Evolutionary conservation across 2,329 filamentous ascomycete species (phyloP), one percentile per base, ranked within the genome.

Genomic region (Conoideocrella luteorostrata): DNA sequence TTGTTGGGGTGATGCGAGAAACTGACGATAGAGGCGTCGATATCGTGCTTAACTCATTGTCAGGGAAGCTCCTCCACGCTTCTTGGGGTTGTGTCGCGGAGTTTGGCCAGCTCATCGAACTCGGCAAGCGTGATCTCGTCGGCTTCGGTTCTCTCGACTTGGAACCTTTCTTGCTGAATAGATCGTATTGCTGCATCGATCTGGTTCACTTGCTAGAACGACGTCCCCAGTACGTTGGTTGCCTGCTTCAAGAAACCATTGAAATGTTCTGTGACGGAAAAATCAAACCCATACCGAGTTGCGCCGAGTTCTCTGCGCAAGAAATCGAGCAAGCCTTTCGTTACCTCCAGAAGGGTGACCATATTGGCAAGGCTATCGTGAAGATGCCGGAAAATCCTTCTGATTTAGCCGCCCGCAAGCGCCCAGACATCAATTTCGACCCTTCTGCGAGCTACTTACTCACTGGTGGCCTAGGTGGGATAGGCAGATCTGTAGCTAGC

Each of bases 11-110:
- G 1, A 49, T 54, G 41, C 32, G 35, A 1, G 49, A 50, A 0
- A 68, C 65, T 1, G 41, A 47, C 2, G 52, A 54, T 18, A 46
- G 47, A 2, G 66, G 66, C 9, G 64, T 68, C 12, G 63, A 68
- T 39, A 52, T 65, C 1, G 55, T 67, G 0, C 46, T 67, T 7
- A 65, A 66, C 46, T 63, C 61, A 0, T 46, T 67, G 0, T 53
- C 59, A 0, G 63, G 60, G 4, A 59, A 64, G 39, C 48, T 58
- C 2, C 52, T 67, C 1, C 54, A 51, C n/a, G n/a, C n/a, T n/a
- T n/a, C n/a, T n/a, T 67, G 58, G 60, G 45, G 57, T 17, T 65
- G 61, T 42, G 49, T 69, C 7, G 61, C 64, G 4, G 41, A 51
- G 0, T 60, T 56, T 40, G 65, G 65, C 10, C 50, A 55, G 3